phyloP scores from a whole-genome alignment of 306 rosid species.

The Acacia confusa region DNA sequence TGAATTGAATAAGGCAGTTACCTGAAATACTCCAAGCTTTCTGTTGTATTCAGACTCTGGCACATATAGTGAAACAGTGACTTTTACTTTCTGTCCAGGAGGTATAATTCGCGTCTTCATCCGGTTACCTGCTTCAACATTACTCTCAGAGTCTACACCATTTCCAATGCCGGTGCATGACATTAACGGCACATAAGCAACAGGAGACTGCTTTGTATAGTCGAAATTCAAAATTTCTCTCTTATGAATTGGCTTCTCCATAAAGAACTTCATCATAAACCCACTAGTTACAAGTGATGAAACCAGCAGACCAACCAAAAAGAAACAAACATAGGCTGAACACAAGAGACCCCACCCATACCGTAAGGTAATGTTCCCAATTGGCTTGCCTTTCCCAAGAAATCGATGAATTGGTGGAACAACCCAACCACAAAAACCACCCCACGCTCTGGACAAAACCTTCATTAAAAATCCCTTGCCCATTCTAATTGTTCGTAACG shows the following conservation, averaged over 20 bases:
- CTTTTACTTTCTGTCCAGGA: conserved; percentile 53
- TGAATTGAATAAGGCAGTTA: conserved; percentile 34
- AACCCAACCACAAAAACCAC: conserved; percentile 24
- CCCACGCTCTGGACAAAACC: conserved; percentile 30
- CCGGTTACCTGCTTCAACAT: conserved; percentile 28
- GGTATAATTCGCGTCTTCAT: conserved; percentile 46
- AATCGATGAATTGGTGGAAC: conserved; percentile 40
- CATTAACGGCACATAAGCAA: conserved; percentile 63
- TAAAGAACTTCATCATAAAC: conserved; percentile 51
- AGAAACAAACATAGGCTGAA: conserved; percentile 64
- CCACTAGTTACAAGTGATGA: conserved; percentile 58
- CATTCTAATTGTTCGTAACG: conserved; percentile 48
- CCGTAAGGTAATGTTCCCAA: conserved; percentile 52
- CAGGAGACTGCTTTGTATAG: conserved; percentile 72
- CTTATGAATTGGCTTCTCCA: conserved; percentile 68
- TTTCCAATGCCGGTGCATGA: conserved; percentile 47
- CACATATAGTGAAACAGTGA: conserved; percentile 55
- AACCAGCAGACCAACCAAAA: conserved; percentile 59
- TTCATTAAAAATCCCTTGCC: conserved; percentile 33
- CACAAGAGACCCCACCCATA: conserved; percentile 86
- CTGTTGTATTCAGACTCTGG: conserved; percentile 90
- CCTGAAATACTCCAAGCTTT: conserved; percentile 95
- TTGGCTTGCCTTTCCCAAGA: conserved; percentile 49
- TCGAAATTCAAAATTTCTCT: conserved; percentile 71
- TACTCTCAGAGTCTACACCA: conserved; percentile 36